Evolutionary conservation across 1,139 yeast species (phyloP).

Genomic region (Pichia sp.): DNA sequence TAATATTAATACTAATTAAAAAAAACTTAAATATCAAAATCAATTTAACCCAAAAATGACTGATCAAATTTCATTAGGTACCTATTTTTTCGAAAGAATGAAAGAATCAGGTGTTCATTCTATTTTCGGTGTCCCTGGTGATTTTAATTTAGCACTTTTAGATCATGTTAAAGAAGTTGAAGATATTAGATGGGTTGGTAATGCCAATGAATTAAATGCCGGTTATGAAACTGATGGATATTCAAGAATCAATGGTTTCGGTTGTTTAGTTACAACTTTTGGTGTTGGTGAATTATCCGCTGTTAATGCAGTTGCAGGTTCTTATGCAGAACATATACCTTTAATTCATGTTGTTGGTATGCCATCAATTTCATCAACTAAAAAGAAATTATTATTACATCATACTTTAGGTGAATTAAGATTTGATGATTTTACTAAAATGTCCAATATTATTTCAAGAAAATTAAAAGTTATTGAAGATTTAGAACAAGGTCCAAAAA

Average conservation of each 20-base stretch:
- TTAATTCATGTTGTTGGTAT: slow-evolving; percentile 50
- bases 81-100: slow-evolving; percentile 57
- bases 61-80: slow-evolving; percentile 43
- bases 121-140: slow-evolving; percentile 76
- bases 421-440: slow-evolving; percentile 69
- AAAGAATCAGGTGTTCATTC: slow-evolving; percentile 56
- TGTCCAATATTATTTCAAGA: slow-evolving; percentile 65
- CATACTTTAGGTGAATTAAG: slow-evolving; percentile 76
- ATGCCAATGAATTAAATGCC: slow-evolving; percentile 67
- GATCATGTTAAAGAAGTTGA: slow-evolving; percentile 61
- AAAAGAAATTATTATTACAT: slow-evolving; percentile 45
- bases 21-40: too few species aligned
- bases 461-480: slow-evolving; percentile 62
- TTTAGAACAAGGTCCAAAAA: slow-evolving; percentile 55
- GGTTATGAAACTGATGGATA: slow-evolving; percentile 71
- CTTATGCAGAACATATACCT: slow-evolving; percentile 57
- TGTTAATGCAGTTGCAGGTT: slow-evolving; percentile 52
- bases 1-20: too few species aligned
- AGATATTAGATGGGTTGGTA: slow-evolving; percentile 62
- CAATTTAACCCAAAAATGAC: too few species aligned
- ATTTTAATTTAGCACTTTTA: slow-evolving; percentile 62
- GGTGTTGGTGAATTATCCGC: slow-evolving; percentile 66
- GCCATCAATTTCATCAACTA: slow-evolving; percentile 58
- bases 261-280: slow-evolving; percentile 57
- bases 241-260: slow-evolving; percentile 56